Conservation (phyloP, 2,329 filamentous ascomycete genomes). For the Alternaria hordeiaustralica region DNA sequence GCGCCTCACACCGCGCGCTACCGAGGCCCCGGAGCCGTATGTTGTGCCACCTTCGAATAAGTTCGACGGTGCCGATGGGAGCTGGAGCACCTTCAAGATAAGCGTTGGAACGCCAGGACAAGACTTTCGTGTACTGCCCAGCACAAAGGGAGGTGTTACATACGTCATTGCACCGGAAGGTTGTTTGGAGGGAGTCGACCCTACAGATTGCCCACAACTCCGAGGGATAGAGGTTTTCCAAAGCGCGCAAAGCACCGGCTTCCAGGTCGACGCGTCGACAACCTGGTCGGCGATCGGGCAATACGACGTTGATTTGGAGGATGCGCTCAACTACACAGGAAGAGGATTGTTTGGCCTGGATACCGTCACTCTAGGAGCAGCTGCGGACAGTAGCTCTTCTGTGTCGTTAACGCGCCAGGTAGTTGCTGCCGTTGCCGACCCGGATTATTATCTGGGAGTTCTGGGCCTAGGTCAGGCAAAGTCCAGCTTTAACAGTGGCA, state of each 20-base stretch:
- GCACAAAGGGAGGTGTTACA: conserved; percentile 42
- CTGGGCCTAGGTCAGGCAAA: conserved; percentile 39
- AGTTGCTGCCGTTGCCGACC: conserved; percentile 37
- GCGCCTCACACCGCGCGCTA: conserved; percentile 27
- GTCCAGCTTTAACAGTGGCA: conserved; percentile 38
- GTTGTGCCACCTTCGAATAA: conserved; percentile 40
- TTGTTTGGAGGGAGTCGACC: conserved; percentile 38
- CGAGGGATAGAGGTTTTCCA: conserved; percentile 42
- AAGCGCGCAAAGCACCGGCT: conserved; percentile 39
- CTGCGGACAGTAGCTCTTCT: conserved; percentile 21
- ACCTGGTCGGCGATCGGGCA: conserved; percentile 45
- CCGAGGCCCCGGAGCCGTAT: conserved; percentile 32
- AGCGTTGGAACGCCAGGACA: conserved; percentile 50
- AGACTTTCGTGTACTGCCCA: conserved; percentile 46
- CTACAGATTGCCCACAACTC: conserved; percentile 34
- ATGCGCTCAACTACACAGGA: conserved; percentile 34
- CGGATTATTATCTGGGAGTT: conserved; percentile 40
- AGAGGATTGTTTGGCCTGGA: conserved; percentile 44
- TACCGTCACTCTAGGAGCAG: conserved; percentile 33
- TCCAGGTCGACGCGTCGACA: conserved; percentile 36
- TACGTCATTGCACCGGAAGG: conserved; percentile 44
- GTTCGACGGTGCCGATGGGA: conserved; percentile 52
- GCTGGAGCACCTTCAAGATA: conserved; percentile 52
- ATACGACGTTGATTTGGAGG: conserved; percentile 40
- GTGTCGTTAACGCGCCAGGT: conserved; percentile 37